A percentile compares a stretch with the other conserved stretches of the same genome.
phyloP scores from a whole-genome alignment of 208 protist genomes.

The Angomonas ambiguus region DNA sequence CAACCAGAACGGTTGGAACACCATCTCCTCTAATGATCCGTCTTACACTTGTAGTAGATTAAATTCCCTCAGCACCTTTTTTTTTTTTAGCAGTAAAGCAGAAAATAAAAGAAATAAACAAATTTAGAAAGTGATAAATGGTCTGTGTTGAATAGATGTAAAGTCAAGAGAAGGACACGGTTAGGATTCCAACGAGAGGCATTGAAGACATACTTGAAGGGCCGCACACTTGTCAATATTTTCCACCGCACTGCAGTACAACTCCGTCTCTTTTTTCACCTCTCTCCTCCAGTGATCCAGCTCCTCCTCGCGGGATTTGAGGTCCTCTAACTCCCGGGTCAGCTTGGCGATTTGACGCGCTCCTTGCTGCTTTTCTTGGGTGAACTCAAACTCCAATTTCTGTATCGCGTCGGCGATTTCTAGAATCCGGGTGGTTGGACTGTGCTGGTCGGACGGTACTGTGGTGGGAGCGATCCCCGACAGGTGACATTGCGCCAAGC shows the following conservation, averaged over 20 bases:
- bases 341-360: conserved; percentile 21
- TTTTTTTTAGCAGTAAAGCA: not conserved
- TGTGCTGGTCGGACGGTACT: not conserved
- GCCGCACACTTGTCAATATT: conserved; percentile 20
- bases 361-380: conserved; percentile 16
- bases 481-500: not conserved
- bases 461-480: not conserved
- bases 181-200: too few species aligned
- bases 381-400: conserved; percentile 31
- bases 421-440: not conserved
- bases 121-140: not conserved
- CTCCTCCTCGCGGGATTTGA: conserved; percentile 26
- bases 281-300: conserved; percentile 19
- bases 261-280: not conserved
- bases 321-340: conserved; percentile 54
- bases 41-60: too few species aligned
- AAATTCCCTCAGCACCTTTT: too few species aligned
- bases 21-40: too few species aligned
- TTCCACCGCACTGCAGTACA: not conserved
- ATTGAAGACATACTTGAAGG: too few species aligned
- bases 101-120: conserved; percentile 7
- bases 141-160: not conserved
- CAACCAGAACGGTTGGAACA: too few species aligned
- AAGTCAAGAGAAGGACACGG: not conserved
- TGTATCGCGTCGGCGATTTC: conserved; percentile 24